These are phyloP conservation scores for Diplodia sapinea DNA, from an alignment of 2,329 filamentous ascomycete species.

Conservation along the genomic window DNA sequence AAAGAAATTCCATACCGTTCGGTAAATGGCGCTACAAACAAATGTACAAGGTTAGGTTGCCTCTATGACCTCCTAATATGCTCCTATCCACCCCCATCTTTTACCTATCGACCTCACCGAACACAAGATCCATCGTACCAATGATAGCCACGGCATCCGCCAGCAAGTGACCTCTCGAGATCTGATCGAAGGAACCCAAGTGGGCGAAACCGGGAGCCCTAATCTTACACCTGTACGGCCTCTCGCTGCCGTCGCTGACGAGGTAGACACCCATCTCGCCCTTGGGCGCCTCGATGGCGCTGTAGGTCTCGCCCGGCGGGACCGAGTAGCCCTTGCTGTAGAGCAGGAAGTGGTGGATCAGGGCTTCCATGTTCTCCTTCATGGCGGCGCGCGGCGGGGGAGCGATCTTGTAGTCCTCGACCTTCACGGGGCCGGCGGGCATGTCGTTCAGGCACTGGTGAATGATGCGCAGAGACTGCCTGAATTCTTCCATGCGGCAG, in stretches of 20 bases:
- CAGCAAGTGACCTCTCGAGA: conserved; percentile 88
- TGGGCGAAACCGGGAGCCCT: conserved; percentile 96
- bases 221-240: conserved; percentile 97
- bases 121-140: conserved; percentile 56
- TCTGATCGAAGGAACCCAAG: conserved; percentile 90
- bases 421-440: conserved; percentile 89
- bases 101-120: conserved; percentile 37
- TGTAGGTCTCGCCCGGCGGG: conserved; percentile 97
- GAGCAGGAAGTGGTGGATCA: conserved; percentile 98
- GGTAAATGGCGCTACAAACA: conserved; percentile 30
- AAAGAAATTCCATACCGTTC: conserved; percentile 21
- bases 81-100: neutral
- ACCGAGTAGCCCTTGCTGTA: conserved; percentile 99
- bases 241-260: conserved; percentile 93
- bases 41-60: conserved; percentile 30
- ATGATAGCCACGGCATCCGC: conserved; percentile 98
- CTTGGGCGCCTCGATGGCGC: conserved; percentile 98
- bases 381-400: conserved; percentile 95
- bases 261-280: conserved; percentile 99
- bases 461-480: conserved; percentile 96
- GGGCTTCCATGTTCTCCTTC: conserved; percentile 99
- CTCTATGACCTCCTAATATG: neutral
- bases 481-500: conserved; percentile 99
- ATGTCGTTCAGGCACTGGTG: conserved; percentile 99
- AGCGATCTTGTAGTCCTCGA: conserved; percentile 98